Percentiles rank a stretch among this genome's conserved stretches.
Evolutionary conservation across 1,139 yeast genomes (phyloP).

Genomic region (Trichomonascaceae sp.): DNA sequence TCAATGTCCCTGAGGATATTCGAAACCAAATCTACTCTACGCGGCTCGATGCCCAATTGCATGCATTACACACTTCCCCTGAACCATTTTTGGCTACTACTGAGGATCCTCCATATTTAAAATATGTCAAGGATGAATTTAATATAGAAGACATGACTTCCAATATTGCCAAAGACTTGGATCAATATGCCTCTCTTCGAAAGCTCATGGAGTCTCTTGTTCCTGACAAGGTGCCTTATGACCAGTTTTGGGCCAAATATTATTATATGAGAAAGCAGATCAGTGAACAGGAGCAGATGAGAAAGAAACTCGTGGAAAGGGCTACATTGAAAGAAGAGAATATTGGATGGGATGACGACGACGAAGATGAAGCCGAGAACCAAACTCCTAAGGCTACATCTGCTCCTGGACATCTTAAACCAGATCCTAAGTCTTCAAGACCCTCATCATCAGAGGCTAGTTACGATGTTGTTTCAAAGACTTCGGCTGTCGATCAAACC

Average conservation of each 20-base stretch:
- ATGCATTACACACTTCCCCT: conserved; percentile 44
- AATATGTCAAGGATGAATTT: conserved; percentile 32
- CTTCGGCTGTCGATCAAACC: conserved; percentile 31
- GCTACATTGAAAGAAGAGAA: conserved; percentile 41
- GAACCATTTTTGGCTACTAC: conserved; percentile 38
- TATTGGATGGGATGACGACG: conserved; percentile 57
- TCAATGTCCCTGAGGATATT: conserved; percentile 38
- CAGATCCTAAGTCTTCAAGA: conserved; percentile 22
- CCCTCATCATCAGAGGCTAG: conserved; percentile 37
- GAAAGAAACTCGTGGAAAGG: conserved; percentile 53
- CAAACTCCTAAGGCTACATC: conserved; percentile 3
- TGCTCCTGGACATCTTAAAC: conserved; percentile 7
- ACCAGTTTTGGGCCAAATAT: conserved; percentile 71
- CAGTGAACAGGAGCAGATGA: conserved; percentile 55
- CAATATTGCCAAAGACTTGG: conserved; percentile 46
- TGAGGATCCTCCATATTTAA: conserved; percentile 32
- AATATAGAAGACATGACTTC: conserved; percentile 47
- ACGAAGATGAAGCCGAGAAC: conserved; percentile 42
- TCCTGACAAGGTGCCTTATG: conserved; percentile 54
- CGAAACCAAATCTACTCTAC: conserved; percentile 40
- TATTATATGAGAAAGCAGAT: conserved; percentile 52
- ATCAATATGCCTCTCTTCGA: conserved; percentile 48
- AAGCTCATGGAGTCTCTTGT: conserved; percentile 60
- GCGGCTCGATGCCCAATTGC: conserved; percentile 55
- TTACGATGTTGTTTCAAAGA: conserved; percentile 37